phyloP scores from a whole-genome alignment of 306 rosid genomes.

The Macrotyloma uniflorum region DNA sequence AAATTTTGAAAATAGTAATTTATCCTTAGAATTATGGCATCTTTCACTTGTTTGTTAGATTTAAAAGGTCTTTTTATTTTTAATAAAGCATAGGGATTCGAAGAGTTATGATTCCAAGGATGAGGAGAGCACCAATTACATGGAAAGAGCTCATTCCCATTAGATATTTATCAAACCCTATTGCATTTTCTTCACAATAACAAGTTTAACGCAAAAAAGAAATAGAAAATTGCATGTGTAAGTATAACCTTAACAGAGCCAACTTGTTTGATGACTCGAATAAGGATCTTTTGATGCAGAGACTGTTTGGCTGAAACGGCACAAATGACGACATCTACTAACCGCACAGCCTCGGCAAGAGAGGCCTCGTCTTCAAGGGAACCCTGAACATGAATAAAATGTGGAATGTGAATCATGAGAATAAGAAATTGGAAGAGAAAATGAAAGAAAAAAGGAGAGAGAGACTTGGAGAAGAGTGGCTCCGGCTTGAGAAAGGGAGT shows the following conservation, averaged over 20 bases:
- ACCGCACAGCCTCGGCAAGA: slow-evolving; percentile 62
- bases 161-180: too few species aligned
- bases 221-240: background rate
- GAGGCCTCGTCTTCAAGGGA: slow-evolving; percentile 74
- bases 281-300: slow-evolving; percentile 65
- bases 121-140: too few species aligned
- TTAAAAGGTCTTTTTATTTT: too few species aligned
- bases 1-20: too few species aligned
- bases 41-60: too few species aligned
- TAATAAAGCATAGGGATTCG: too few species aligned
- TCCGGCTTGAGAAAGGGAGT: slow-evolving; percentile 60
- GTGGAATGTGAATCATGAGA: background rate
- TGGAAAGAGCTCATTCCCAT: too few species aligned
- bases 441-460: background rate
- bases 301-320: slow-evolving; percentile 64
- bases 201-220: too few species aligned
- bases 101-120: too few species aligned
- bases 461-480: slow-evolving; percentile 61
- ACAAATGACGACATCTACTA: slow-evolving; percentile 82
- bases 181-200: too few species aligned
- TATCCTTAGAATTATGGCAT: too few species aligned
- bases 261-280: slow-evolving; percentile 61
- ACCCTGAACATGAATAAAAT: slow-evolving; percentile 43
- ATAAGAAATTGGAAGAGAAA: background rate
- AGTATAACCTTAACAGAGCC: slow-evolving; percentile 60